Evolutionary conservation across 169 alveolate genomes (phyloP), one percentile per base, ranked within the genome.

Genomic region (Eimeria necatrix): DNA sequence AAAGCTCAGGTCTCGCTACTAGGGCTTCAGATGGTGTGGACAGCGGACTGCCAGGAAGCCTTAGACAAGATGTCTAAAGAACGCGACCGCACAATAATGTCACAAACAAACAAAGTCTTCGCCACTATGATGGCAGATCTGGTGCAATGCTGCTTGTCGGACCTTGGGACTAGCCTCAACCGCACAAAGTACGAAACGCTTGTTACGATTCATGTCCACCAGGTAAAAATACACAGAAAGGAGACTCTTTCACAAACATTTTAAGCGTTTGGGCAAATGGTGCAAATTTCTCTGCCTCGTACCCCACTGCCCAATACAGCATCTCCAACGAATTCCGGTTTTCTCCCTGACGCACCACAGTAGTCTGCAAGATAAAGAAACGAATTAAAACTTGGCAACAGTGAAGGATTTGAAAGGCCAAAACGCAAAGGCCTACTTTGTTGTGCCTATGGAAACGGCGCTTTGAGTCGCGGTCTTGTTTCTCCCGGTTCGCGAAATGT

Each of bases 161-260:
- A 98, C 93, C 95, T 98, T 83, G 97, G 97, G 52, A 96, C 98
- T 78, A 98, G 98, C 97, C 97, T 98, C 95, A 98, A 98, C 88
- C 98, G 99, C 94, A 98, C 98, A 26, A 98, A 98, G 97, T 97
- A 98, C 91, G 99, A 98, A 96, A 99, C 99, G 7, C 97, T 98
- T 70, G 99, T 99, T 64, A 98, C 99, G 14, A 98, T 98, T 84
- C 99, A 98, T 94, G 99, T 98, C 91, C 99, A 98, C 96, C 99
- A 87, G 87, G 94, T 94, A 16, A 48, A 60, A 14, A 14, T 26
- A 2, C 68, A 1, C 68, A 56, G 68, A 32, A 2, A 32, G 41
- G 41, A 32, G 41, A 32, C 41, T 32, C 2, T 32, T 32, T 32
- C 41, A 32, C 41, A 0, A 32, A 32, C 2, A 32, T 32, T 32